Base-by-base conservation (phyloP, 1,284 basidiomycete genomes). In the Ceratobasidium theobromae region DNA sequence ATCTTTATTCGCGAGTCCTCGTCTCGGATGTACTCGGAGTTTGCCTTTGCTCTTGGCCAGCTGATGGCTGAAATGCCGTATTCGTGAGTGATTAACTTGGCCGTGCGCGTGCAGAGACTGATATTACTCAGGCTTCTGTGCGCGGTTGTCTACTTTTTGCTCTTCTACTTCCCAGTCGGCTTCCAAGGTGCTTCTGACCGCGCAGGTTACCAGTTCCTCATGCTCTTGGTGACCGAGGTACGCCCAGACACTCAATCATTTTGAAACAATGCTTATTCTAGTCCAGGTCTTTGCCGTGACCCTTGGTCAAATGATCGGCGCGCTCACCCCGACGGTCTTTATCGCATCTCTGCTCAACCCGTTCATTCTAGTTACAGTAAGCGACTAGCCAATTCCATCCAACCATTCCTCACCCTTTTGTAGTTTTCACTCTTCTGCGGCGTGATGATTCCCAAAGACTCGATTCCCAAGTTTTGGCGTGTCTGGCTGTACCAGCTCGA, bases 31-130 rank as follows among this genome's bases (percentile, higher is more conserved):
- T 92, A 92, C 75, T 88, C 86, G 0, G 86, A 88, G 0, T 85
- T 85, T 68, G 88, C 93, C 52, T 95, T 95, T 74, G 90, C 92
- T 12, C 82, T 91, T 52, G 87, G 86, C 9, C 92, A 94, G 73
- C 80, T 95, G 43, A 74, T 91, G 21, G 89, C 91, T 65, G 93
- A 95, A 76, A 84, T 90, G 70, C 93, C 90, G 1, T 89, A 91
- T 77, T 89, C 85, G 65, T 67, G 30, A 65, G 54, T 55, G 0
- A 21, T 18, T 43, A n/a, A 16, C 16, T 18, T 4, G 16, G 4
- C 18, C 14, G n/a, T 12, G 4, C n/a, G n/a, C 1, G 16, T 45
- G 8, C 11, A 16, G 16, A 32, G 28, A 33, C 25, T 40, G 28
- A 14, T 21, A 16, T 38, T 72, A 12, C 76, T 73, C 71, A 75